Base-by-base conservation (phyloP, 2,329 filamentous ascomycete genomes). In the Venturia oleaginea region DNA sequence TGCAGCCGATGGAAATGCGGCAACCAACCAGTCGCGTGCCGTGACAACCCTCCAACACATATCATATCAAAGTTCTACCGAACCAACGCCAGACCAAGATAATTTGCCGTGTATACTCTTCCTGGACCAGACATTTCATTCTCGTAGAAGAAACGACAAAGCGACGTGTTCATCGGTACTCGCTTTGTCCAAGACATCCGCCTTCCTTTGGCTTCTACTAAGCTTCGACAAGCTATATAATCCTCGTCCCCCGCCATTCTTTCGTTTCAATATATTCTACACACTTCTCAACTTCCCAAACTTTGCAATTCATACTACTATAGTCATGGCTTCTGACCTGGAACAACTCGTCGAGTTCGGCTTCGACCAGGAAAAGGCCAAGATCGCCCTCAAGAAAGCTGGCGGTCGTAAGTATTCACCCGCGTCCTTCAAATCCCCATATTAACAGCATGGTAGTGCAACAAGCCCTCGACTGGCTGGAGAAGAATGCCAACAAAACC, bases 391-490 rank as follows among this genome's bases (percentile, higher is more conserved):
- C 68, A 91, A 93, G 77, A 91, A 90, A 72, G 84, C 86, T 15
- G 91, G 92, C 67, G 89, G 89, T 65, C 78, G 92, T 91, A 80
- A 77, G 89, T 79, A 59, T 63, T 46, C 59, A 61, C 57, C 63
- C 51, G 30, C 67, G 40, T 37, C 19, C 37, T 7, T 30, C 46
- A 22, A n/a, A 59, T 27, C 22, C 30, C 34, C 32, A 55, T 17
- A 42, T 48, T 59, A 30, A 32, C 48, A 32, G 37, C 42, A 32
- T 66, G 34, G 24, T 60, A 51, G 90, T 97, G 59, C 88, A 94
- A 74, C 89, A 87, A 69, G 94, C 94, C 62, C 84, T 99, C 65
- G 90, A 96, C 78, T 99, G 94, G 94, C 84, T 99, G 1, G 92
- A 96, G 74, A 85, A 89, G 70, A 96, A 95, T 73, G 87, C 95